Conservation (phyloP, 1,284 basidiomycete species). For the Phellopilus nigrolimitatus region DNA sequence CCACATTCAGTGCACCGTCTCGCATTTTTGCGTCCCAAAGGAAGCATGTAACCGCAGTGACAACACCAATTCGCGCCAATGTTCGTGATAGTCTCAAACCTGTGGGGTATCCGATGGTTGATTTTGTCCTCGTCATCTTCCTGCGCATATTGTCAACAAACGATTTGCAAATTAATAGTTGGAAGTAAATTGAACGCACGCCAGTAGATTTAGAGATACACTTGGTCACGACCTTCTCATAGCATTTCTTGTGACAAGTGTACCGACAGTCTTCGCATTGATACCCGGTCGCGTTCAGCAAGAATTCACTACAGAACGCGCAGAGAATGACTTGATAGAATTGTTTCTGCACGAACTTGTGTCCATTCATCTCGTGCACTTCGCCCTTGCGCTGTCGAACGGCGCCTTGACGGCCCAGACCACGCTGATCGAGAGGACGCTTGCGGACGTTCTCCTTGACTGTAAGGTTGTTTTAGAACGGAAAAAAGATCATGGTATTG, state of each 20-base stretch:
- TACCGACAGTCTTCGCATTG: conserved; percentile 99
- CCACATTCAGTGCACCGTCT: conserved; percentile 95
- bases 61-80: conserved; percentile 99
- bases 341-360: conserved; percentile 95
- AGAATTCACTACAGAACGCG: conserved; percentile 96
- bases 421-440: conserved; percentile 86
- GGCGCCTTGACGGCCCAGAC: conserved; percentile 96
- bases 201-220: conserved; percentile 97
- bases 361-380: conserved; percentile 99
- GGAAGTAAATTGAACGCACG: conserved; percentile 46
- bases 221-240: conserved; percentile 98
- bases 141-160: conserved; percentile 34
- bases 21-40: conserved; percentile 94
- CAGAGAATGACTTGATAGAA: conserved; percentile 99
- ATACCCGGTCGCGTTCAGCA: conserved; percentile 95
- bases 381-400: conserved; percentile 97
- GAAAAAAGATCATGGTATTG: conserved; percentile 1
- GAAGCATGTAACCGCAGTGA: conserved; percentile 98
- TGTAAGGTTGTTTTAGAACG: conserved; percentile 32
- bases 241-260: conserved; percentile 98
- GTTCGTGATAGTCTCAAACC: conserved; percentile 96
- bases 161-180: conserved; percentile 3
- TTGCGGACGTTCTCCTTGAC: conserved; percentile 97
- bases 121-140: conserved; percentile 98
- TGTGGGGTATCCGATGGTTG: conserved; percentile 98